Percentiles rank a stretch among this genome's conserved stretches.
Conservation (phyloP, 2,329 filamentous ascomycete genomes). For the Colletotrichum higginsianum region DNA sequence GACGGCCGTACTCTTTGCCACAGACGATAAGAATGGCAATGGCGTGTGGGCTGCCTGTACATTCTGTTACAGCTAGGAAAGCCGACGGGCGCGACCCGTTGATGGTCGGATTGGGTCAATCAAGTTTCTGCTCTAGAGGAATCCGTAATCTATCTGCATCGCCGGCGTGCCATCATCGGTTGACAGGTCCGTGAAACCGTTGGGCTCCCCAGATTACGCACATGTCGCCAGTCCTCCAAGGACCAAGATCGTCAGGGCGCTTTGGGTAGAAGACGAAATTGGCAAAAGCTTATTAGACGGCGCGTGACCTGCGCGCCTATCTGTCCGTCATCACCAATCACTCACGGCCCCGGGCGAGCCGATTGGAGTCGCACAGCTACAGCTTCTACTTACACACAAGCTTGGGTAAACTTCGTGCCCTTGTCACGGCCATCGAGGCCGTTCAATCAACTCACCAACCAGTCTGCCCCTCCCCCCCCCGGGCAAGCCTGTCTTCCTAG, state of each 20-base stretch:
- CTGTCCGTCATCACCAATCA: neutral
- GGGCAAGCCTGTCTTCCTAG: neutral
- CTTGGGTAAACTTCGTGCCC: too few relatives aligned
- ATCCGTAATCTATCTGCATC: neutral
- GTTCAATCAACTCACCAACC: too few relatives aligned
- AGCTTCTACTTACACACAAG: too few relatives aligned
- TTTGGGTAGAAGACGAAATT: constrained; percentile 23
- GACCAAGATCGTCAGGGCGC: constrained; percentile 9
- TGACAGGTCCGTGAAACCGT: neutral
- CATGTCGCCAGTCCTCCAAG: neutral
- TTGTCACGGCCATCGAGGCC: too few relatives aligned
- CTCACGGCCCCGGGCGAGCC: neutral
- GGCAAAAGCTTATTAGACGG: constrained; percentile 1
- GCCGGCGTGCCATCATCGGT: neutral
- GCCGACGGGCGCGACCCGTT: constrained; percentile 4
- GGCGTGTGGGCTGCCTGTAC: too few relatives aligned
- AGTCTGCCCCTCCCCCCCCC: too few relatives aligned
- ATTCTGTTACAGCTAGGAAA: neutral
- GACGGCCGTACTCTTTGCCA: too few relatives aligned
- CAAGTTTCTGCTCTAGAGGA: too few relatives aligned
- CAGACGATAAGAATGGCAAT: too few relatives aligned
- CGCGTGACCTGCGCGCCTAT: neutral
- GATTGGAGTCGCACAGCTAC: too few relatives aligned
- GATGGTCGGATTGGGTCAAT: too few relatives aligned
- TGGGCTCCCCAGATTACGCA: constrained; percentile 6